Base-by-base conservation (phyloP, 2,329 filamentous ascomycete species). In the Colletotrichum costaricense region DNA sequence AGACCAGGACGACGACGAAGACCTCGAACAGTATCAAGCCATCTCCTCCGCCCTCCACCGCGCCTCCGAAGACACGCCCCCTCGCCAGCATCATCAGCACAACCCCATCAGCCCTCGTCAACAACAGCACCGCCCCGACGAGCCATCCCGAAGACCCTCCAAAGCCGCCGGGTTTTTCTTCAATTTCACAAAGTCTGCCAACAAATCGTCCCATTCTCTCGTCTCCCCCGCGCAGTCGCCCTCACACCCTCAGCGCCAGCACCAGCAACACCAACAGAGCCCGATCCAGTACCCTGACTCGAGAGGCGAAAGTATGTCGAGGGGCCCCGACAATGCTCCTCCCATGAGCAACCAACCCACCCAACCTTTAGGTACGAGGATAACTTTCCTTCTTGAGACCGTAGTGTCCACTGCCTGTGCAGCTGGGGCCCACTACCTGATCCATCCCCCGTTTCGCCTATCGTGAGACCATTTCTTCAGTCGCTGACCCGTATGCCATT, bases 121-220 rank as follows among this genome's bases (percentile, higher is more conserved):
- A 49, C 42, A 49, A 22, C 69, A 75, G 65, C 78, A 76, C 60
- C 74, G 70, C 69, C 75, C 72, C 72, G 75, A 78, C 74, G 76
- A 80, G 55, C 58, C 67, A 69, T 70, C 68, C 77, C 83, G 81
- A 65, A 86, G 85, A 76, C 76, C 82, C n/a, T 82, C 84, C 71
- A 88, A 86, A 78, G 38, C 28, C 63, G 84, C 84, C 77, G 84
- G 85, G 76, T 88, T 88, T 80, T 82, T 84, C 70, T 88, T 88
- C 77, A 84, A 86, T 78, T 88, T 88, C 79, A 84, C 82, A 74
- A 89, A 88, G 76, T 79, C 79, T 26, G 80, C 84, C 26, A 80
- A 83, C 76, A 87, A 84, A 75, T 80, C 84, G 64, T 81, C 82
- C 59, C 85, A 84, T 72, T 78, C 78, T 57, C 76, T 78, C 24